Evolutionary conservation across 768 basidiomycete species (phyloP).

Genomic region (Pisolithus orientalis): DNA sequence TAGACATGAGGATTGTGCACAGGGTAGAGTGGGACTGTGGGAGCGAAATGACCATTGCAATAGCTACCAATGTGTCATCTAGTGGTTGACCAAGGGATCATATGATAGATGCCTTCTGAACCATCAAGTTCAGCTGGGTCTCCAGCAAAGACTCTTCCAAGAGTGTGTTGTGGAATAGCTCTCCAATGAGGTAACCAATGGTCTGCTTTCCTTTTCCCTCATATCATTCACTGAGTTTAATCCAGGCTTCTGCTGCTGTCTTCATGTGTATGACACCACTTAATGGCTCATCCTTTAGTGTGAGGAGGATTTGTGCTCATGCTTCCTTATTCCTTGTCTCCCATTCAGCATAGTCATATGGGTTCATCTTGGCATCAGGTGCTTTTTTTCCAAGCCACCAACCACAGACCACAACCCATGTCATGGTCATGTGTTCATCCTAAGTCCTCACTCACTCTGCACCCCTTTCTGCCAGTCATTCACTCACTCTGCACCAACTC

Average conservation of each 20-base stretch:
- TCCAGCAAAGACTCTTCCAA: background rate
- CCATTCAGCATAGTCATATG: background rate
- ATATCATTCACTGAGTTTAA: too few species aligned
- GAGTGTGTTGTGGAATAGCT: background rate
- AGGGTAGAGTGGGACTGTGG: background rate
- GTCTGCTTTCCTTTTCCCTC: constrained; percentile 26
- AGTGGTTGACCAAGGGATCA: background rate
- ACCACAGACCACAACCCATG: too few species aligned
- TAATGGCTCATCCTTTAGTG: constrained; percentile 16
- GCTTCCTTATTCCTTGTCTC: constrained; percentile 9
- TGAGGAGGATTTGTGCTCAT: constrained; percentile 12
- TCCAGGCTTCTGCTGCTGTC: background rate
- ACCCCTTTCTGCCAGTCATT: too few species aligned
- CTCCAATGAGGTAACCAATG: background rate
- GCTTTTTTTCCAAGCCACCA: too few species aligned
- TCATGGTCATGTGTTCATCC: too few species aligned
- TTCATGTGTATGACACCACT: constrained; percentile 5
- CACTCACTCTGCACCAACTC: too few species aligned
- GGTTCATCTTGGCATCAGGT: background rate
- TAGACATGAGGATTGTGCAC: background rate
- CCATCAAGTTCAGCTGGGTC: background rate
- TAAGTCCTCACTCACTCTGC: too few species aligned
- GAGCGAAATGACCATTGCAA: background rate
- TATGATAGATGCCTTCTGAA: background rate
- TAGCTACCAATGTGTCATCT: background rate